Conservation (phyloP, 2,329 filamentous ascomycete genomes). For the Emmonsiellopsis sp. region DNA sequence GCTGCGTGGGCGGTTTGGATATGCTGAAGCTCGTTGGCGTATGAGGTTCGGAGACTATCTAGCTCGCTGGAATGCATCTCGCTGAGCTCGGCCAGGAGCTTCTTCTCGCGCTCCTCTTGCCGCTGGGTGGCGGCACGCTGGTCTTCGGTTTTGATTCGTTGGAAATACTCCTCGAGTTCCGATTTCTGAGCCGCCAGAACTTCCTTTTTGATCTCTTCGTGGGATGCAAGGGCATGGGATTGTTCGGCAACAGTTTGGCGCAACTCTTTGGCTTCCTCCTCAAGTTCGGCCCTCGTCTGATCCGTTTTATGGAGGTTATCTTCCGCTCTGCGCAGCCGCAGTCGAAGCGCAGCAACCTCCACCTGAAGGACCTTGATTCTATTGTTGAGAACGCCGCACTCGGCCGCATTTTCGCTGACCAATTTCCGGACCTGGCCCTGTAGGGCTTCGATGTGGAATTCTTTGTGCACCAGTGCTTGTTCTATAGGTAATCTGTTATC, state of each 20-base stretch:
- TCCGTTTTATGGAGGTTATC: background rate
- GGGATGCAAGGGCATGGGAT: background rate
- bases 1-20: background rate
- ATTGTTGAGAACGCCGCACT: background rate
- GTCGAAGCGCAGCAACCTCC: background rate
- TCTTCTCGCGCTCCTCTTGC: background rate
- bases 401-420: background rate
- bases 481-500: constrained; percentile 1
- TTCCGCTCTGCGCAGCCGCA: background rate
- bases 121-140: background rate
- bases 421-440: background rate
- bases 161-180: background rate
- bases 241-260: background rate
- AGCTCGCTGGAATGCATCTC: background rate
- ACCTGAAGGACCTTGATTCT: background rate
- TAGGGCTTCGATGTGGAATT: constrained; percentile 2
- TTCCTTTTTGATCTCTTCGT: background rate
- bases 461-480: constrained; percentile 1
- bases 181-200: background rate
- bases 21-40: background rate
- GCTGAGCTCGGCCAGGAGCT: background rate
- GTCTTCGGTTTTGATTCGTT: background rate
- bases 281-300: background rate
- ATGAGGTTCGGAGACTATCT: background rate
- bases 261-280: background rate